Percentiles rank a stretch among this genome's conserved stretches.
phyloP scores from a whole-genome alignment of 2,329 filamentous ascomycete genomes.

The Chrysosporium queenslandicum region DNA sequence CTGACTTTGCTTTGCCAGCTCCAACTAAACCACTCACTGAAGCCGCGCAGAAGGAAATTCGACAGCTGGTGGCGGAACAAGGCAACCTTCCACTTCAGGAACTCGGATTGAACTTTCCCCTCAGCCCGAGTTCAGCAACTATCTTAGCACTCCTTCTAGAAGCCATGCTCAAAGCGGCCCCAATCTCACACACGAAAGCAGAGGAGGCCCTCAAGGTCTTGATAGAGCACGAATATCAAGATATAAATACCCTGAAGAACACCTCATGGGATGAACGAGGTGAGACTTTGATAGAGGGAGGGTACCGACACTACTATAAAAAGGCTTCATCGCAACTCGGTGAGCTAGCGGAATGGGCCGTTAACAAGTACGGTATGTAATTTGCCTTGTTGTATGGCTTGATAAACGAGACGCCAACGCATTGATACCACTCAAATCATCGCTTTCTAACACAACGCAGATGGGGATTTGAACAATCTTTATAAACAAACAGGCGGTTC shows the following conservation, averaged over 20 bases:
- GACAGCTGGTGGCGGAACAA: neutral
- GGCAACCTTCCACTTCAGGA: conserved; percentile 3
- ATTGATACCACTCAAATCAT: neutral
- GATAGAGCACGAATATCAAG: neutral
- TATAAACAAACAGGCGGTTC: neutral
- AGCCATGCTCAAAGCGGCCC: conserved; percentile 8
- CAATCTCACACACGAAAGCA: conserved; percentile 6
- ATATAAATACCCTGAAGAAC: conserved; percentile 2
- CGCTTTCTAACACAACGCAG: neutral
- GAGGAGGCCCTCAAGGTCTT: neutral
- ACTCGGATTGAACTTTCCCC: neutral
- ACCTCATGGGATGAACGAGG: conserved; percentile 3
- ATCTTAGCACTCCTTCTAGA: conserved; percentile 5
- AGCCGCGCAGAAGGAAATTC: neutral
- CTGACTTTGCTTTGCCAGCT: neutral
- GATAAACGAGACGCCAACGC: neutral
- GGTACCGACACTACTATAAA: conserved; percentile 7
- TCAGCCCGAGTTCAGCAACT: neutral
- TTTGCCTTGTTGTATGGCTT: neutral
- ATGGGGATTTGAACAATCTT: conserved; percentile 7
- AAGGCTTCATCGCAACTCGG: conserved; percentile 2
- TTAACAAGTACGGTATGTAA: conserved; percentile 3
- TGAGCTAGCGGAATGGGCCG: conserved; percentile 3
- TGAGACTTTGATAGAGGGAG: neutral
- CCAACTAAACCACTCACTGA: neutral